These are phyloP conservation scores for Thalassiosira mediterranea DNA, from an alignment of 352 stramenopile species.

Conservation along the genomic window DNA sequence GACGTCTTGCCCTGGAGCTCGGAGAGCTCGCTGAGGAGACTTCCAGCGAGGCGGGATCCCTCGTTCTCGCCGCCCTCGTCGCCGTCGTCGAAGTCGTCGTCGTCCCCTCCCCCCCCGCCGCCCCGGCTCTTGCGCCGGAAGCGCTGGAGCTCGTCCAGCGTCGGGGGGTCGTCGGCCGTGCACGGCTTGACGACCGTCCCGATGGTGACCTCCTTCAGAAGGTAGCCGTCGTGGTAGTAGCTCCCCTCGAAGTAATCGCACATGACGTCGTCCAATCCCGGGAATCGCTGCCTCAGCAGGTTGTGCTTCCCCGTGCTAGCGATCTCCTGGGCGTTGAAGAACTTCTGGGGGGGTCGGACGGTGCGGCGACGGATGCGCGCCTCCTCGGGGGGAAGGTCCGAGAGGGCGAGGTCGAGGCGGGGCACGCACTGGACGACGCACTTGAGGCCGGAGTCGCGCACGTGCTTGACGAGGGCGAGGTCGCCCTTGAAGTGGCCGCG, in stretches of 20 bases:
- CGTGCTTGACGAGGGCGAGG: constrained; percentile 80
- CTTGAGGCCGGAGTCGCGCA: constrained; percentile 83
- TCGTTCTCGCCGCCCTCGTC: constrained; percentile 76
- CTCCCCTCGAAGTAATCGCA: constrained; percentile 84
- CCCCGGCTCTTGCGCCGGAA: constrained; percentile 71
- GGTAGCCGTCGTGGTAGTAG: constrained; percentile 84
- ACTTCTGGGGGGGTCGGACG: constrained; percentile 81
- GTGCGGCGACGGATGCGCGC: constrained; percentile 74
- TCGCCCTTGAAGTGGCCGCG: constrained; percentile 85
- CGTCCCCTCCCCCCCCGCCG: constrained; percentile 49
- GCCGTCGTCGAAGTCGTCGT: constrained; percentile 55
- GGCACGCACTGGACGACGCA: constrained; percentile 83
- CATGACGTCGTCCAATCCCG: constrained; percentile 68
- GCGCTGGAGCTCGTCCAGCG: constrained; percentile 82
- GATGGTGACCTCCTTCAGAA: constrained; percentile 84
- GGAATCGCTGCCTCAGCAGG: constrained; percentile 65
- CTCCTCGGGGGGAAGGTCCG: constrained; percentile 74
- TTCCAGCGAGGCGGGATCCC: constrained; percentile 79
- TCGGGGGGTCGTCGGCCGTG: constrained; percentile 80
- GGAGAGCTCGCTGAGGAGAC: constrained; percentile 80
- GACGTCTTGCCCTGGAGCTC: constrained; percentile 79
- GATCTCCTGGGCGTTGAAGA: constrained; percentile 84
- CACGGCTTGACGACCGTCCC: constrained; percentile 82
- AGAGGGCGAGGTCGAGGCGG: constrained; percentile 77
- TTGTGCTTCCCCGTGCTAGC: constrained; percentile 63